These are phyloP conservation scores for Cardamine occulta DNA, from an alignment of 345 rosid species.

Conservation along the genomic window DNA sequence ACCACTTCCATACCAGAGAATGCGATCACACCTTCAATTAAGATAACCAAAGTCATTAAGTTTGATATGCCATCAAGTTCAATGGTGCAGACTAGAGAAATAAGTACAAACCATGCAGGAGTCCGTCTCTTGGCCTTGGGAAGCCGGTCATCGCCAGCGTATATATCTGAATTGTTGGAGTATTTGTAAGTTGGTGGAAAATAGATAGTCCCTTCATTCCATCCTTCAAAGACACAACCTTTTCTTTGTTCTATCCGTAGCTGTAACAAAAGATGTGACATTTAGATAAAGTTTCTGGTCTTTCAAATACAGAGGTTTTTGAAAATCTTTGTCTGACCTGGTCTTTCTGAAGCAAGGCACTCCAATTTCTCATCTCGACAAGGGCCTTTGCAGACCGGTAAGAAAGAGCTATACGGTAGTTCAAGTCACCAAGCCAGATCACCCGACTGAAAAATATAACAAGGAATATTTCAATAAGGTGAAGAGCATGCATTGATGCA, in stretches of 20 bases:
- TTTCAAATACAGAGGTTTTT: conserved; percentile 34
- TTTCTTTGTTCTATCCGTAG: conserved; percentile 75
- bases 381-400: conserved; percentile 88
- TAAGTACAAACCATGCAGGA: conserved; percentile 75
- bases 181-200: conserved; percentile 99
- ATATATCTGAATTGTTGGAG: conserved; percentile 91
- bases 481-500: not conserved
- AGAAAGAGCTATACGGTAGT: conserved; percentile 88
- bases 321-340: conserved; percentile 52
- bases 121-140: conserved; percentile 94
- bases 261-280: conserved; percentile 41
- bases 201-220: conserved; percentile 92
- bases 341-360: conserved; percentile 85
- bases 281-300: not conserved
- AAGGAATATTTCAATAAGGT: not conserved
- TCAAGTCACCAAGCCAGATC: conserved; percentile 98
- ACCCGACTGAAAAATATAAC: conserved; percentile 61
- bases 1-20: conserved; percentile 95
- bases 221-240: conserved; percentile 84
- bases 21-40: conserved; percentile 89
- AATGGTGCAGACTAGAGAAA: not conserved
- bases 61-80: not conserved
- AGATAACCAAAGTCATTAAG: conserved; percentile 23
- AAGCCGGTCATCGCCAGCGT: conserved; percentile 78
- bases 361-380: conserved; percentile 99